Evolutionary conservation across 2,329 filamentous ascomycete species (phyloP).

Genomic region (Fusarium buxicola): DNA sequence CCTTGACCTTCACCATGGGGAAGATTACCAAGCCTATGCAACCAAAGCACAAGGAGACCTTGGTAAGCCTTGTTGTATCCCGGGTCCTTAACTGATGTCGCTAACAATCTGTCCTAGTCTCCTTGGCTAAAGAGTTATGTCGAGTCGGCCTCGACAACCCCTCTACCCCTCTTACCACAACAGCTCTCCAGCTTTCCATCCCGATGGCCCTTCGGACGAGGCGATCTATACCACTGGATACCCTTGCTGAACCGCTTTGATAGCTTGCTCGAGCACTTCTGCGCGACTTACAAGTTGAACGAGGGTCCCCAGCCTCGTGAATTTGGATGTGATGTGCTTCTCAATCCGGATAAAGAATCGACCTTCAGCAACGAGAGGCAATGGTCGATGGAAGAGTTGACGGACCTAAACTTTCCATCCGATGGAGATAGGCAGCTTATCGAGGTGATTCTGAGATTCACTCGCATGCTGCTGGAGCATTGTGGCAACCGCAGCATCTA

Average conservation of each 20-base stretch:
- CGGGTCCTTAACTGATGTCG: conserved; percentile 17
- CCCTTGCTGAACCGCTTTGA: conserved; percentile 94
- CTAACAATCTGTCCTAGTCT: conserved; percentile 69
- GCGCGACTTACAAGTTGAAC: conserved; percentile 80
- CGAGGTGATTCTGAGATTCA: conserved; percentile 85
- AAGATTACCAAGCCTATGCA: conserved; percentile 76
- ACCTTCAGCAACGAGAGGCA: conserved; percentile 61
- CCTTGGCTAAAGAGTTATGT: conserved; percentile 88
- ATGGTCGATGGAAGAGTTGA: conserved; percentile 61
- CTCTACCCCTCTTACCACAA: conserved; percentile 80
- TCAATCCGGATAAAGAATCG: conserved; percentile 66
- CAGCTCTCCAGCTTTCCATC: conserved; percentile 84
- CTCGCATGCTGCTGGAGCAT: conserved; percentile 87
- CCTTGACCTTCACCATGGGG: conserved; percentile 70
- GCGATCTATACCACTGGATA: conserved; percentile 99
- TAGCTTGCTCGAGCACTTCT: conserved; percentile 84
- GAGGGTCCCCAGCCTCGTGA: conserved; percentile 83
- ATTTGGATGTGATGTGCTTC: conserved; percentile 75
- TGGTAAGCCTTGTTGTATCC: conserved; percentile 60
- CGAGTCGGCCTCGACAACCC: conserved; percentile 72
- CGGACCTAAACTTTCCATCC: conserved; percentile 70
- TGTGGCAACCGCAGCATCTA: conserved; percentile 98
- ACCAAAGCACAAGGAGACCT: conserved; percentile 73
- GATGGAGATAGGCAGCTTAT: conserved; percentile 87
- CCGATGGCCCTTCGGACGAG: conserved; percentile 94